Conservation (phyloP, 345 rosid genomes). For the Capsella bursapastoris region DNA sequence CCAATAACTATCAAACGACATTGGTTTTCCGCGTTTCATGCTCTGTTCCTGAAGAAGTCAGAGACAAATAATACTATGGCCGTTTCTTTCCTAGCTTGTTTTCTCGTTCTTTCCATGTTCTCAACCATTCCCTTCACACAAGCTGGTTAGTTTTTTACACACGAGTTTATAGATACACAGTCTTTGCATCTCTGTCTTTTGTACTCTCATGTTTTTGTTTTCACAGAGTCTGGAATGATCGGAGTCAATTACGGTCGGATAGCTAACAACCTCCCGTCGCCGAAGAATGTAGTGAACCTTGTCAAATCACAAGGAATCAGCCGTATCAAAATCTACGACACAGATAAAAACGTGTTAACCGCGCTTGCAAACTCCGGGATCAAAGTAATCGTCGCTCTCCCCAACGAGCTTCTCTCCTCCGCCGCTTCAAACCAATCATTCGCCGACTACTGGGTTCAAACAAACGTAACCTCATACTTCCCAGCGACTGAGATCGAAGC, state of each 20-base stretch:
- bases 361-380: constrained; percentile 68
- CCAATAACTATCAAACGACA: constrained; percentile 17
- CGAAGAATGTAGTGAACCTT: constrained; percentile 68
- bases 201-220: not conserved
- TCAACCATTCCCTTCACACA: constrained; percentile 36
- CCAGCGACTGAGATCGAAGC: constrained; percentile 71
- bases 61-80: constrained; percentile 15
- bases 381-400: constrained; percentile 64
- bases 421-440: constrained; percentile 69
- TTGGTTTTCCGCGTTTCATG: not conserved
- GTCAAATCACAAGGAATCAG: constrained; percentile 61
- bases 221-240: constrained; percentile 52
- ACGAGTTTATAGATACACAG: not conserved
- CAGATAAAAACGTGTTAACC: constrained; percentile 60
- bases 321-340: constrained; percentile 72
- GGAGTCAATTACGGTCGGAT: constrained; percentile 86
- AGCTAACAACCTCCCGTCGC: constrained; percentile 72
- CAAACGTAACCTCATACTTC: constrained; percentile 53
- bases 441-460: constrained; percentile 74
- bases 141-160: constrained; percentile 47
- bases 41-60: constrained; percentile 23
- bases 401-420: constrained; percentile 76
- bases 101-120: constrained; percentile 42
- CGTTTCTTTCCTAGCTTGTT: not conserved
- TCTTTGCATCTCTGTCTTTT: not conserved